phyloP scores from a whole-genome alignment of 1,139 yeast genomes.

The Hyphopichia khmerensis region DNA sequence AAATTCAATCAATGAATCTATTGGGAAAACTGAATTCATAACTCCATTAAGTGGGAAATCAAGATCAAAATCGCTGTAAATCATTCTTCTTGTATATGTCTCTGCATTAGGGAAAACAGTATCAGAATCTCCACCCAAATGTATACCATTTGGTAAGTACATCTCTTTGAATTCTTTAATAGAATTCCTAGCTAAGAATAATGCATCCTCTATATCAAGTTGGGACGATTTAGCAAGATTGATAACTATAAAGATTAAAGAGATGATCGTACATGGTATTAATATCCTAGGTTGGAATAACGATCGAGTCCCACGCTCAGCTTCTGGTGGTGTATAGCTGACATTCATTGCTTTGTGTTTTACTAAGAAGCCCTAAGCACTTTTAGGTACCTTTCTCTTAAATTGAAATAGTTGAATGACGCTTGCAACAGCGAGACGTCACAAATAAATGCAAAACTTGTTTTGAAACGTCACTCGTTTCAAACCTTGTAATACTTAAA shows the following conservation, averaged over 20 bases:
- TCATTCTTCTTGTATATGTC: background rate
- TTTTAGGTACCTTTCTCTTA: background rate
- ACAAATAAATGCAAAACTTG: no score
- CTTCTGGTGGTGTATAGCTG: background rate
- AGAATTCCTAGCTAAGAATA: conserved; percentile 26
- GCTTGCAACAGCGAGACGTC: background rate
- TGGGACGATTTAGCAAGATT: conserved; percentile 8
- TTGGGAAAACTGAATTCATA: conserved; percentile 43
- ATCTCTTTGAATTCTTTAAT: conserved; percentile 22
- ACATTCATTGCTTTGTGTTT: background rate
- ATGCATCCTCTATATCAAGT: conserved; percentile 25
- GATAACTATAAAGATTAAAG: conserved; percentile 8
- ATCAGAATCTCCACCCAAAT: conserved; percentile 3
- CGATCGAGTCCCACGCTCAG: conserved; percentile 7
- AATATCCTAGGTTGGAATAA: conserved; percentile 13
- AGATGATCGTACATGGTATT: conserved; percentile 9
- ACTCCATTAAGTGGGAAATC: conserved; percentile 39
- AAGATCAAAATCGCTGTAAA: conserved; percentile 16
- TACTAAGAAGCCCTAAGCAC: no score
- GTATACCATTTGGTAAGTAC: conserved; percentile 9
- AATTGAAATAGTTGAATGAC: background rate
- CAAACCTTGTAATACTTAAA: no score
- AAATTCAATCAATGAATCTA: conserved; percentile 34
- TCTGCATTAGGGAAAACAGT: background rate
- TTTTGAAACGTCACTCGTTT: no score